Conservation (phyloP, 2,329 filamentous ascomycete genomes). For the Hypoxylon rubiginosum region DNA sequence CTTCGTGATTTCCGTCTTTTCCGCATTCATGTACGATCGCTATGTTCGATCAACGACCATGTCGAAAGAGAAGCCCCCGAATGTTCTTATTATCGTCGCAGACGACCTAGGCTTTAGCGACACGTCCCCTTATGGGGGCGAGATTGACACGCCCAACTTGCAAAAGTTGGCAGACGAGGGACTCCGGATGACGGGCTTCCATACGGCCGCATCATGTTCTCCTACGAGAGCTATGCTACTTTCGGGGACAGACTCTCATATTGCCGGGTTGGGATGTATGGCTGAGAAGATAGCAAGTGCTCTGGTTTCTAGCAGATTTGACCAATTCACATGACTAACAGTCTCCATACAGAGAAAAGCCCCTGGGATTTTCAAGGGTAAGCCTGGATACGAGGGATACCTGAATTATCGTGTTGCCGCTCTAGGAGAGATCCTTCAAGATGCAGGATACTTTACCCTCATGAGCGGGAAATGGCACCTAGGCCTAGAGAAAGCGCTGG, state of each 20-base stretch:
- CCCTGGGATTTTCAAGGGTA: slow-evolving; percentile 46
- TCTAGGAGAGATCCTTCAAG: slow-evolving; percentile 67
- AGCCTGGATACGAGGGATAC: slow-evolving; percentile 69
- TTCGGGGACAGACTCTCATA: slow-evolving; percentile 68
- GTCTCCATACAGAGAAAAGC: slow-evolving; percentile 27
- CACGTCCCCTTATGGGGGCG: slow-evolving; percentile 66
- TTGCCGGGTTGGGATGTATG: slow-evolving; percentile 64
- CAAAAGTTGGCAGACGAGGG: slow-evolving; percentile 64
- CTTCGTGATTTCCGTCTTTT: slow-evolving; percentile 28
- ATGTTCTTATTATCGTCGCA: slow-evolving; percentile 62
- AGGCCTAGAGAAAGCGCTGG: slow-evolving; percentile 64
- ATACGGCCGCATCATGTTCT: slow-evolving; percentile 71
- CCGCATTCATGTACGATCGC: slow-evolving; percentile 24
- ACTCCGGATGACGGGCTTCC: slow-evolving; percentile 70
- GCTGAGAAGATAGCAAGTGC: slow-evolving; percentile 54
- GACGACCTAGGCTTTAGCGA: slow-evolving; percentile 62
- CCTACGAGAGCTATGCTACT: slow-evolving; percentile 72
- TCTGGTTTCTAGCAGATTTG: not conserved
- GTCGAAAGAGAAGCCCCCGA: slow-evolving; percentile 52
- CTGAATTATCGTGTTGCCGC: slow-evolving; percentile 67
- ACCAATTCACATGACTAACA: slow-evolving; percentile 12
- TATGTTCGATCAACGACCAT: slow-evolving; percentile 27
- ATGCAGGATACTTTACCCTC: slow-evolving; percentile 68
- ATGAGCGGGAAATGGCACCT: slow-evolving; percentile 72
- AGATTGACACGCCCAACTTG: slow-evolving; percentile 70